Evolutionary conservation across 805 yeast genomes (phyloP).

Genomic region (Metschnikowia dekortorum): DNA sequence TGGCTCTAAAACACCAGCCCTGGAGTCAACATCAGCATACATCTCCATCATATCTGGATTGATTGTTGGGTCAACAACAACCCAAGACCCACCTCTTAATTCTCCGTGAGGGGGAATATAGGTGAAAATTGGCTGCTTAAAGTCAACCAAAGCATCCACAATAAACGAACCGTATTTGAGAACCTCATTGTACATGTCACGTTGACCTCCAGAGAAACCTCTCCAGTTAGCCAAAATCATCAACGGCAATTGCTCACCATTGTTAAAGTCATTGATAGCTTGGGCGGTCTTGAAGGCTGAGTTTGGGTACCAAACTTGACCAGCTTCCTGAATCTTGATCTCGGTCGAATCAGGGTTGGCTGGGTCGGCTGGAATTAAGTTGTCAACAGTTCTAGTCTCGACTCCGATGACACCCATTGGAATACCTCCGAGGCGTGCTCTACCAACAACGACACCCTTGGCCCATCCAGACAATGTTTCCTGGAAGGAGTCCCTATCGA

Average conservation of each 20-base stretch:
- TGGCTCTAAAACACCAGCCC: constrained; percentile 98
- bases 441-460: constrained; percentile 95
- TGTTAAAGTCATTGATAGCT: constrained; percentile 94
- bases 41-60: constrained; percentile 97
- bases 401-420: constrained; percentile 98
- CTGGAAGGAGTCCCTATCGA: constrained; percentile 89
- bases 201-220: constrained; percentile 99
- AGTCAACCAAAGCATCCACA: constrained; percentile 94
- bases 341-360: constrained; percentile 96
- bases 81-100: constrained; percentile 99
- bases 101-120: constrained; percentile 99
- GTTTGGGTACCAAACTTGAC: constrained; percentile 99
- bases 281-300: constrained; percentile 99
- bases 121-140: constrained; percentile 93
- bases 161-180: constrained; percentile 95
- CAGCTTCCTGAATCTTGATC: constrained; percentile 85
- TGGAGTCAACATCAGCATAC: constrained; percentile 93
- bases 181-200: constrained; percentile 98
- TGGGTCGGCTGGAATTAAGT: constrained; percentile 94
- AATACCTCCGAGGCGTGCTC: constrained; percentile 98
- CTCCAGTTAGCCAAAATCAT: constrained; percentile 99
- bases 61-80: constrained; percentile 97
- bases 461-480: constrained; percentile 99
- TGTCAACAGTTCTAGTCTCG: constrained; percentile 86
- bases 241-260: constrained; percentile 96